Base-by-base conservation (phyloP, 306 rosid species). In the Trifolium subterraneum region DNA sequence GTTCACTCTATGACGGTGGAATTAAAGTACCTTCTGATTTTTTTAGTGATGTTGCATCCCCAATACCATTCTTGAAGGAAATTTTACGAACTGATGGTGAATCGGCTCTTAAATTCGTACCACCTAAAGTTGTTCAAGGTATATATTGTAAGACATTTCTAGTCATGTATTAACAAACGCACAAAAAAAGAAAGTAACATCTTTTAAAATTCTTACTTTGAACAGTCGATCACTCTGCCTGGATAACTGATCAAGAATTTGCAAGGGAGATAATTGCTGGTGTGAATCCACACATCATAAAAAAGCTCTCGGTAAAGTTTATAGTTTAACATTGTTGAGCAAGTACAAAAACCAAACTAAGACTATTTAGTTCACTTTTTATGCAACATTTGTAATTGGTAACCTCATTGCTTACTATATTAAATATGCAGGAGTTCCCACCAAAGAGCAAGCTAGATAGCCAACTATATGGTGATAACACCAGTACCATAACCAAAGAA, bases 161-260 rank as follows among this genome's bases (percentile, higher is more conserved):
- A 23, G 0, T 15, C 41, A 10, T 6, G 41, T 41, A 38, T 42
- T 33, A 50, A 35, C 10, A 6, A 15, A 23, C 6, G 18, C 65
- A 23, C 4, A 54, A 13, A 47, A 27, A 23, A 31, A 41, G 7
- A 16, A 20, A 74, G 16, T 7, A 67, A 27, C 0, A n/a, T n/a
- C n/a, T n/a, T 74, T 74, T 4, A 1, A 62, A 54, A 44, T 20
- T 14, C 5, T 84, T 65, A 11, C 69, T 74, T 82, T 72, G 78
- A 64, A 3, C 77, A 90, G 96, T 81, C 56, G 74, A 85, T 48
- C 70, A 65, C 19, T 76, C 84, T 54, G 96, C 85, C 12, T 90
- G 96, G 96, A 86, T 86, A 85, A 88, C 90, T 14, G 96, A 90
- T 78, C 93, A 87, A 71, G 93, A 90, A 74, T 90, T 90, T 71